phyloP scores from a whole-genome alignment of 2,329 filamentous ascomycete genomes.

The Penicillium rolfsii region DNA sequence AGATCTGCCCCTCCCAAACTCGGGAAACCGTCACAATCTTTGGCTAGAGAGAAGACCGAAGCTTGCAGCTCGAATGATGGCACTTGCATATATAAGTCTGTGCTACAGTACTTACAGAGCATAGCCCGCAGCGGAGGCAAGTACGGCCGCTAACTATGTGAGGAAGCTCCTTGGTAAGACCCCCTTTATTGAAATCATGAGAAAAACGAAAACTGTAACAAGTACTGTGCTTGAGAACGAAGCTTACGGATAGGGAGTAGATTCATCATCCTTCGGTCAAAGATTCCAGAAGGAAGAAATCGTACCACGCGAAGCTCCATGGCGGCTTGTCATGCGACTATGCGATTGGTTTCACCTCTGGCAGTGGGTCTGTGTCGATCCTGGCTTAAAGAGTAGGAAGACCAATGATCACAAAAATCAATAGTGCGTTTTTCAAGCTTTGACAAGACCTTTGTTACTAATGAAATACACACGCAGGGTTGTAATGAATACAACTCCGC shows the following conservation, averaged over 20 bases:
- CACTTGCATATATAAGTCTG: neutral
- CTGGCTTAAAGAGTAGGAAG: neutral
- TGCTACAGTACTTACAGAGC: neutral
- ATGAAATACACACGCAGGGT: neutral
- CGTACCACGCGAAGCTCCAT: neutral
- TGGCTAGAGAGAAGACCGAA: neutral
- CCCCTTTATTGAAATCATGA: neutral
- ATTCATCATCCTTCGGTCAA: constrained; percentile 8
- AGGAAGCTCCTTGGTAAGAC: neutral
- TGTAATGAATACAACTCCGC: neutral
- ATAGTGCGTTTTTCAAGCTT: constrained; percentile 19
- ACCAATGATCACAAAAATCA: constrained; percentile 19
- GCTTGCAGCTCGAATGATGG: neutral
- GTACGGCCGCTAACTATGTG: neutral
- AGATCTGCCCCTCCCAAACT: neutral
- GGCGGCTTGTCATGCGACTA: constrained; percentile 5
- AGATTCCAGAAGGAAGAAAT: constrained; percentile 15
- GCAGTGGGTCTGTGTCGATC: constrained; percentile 26
- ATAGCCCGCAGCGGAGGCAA: neutral
- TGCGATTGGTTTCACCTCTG: constrained; percentile 22
- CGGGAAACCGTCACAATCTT: neutral
- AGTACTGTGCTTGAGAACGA: neutral
- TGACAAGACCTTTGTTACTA: constrained; percentile 5
- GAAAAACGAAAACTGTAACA: too few relatives aligned
- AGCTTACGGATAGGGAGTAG: neutral